These are phyloP conservation scores for Neonectria magnoliae DNA, from an alignment of 2,329 filamentous ascomycete genomes.

Conservation along the genomic window DNA sequence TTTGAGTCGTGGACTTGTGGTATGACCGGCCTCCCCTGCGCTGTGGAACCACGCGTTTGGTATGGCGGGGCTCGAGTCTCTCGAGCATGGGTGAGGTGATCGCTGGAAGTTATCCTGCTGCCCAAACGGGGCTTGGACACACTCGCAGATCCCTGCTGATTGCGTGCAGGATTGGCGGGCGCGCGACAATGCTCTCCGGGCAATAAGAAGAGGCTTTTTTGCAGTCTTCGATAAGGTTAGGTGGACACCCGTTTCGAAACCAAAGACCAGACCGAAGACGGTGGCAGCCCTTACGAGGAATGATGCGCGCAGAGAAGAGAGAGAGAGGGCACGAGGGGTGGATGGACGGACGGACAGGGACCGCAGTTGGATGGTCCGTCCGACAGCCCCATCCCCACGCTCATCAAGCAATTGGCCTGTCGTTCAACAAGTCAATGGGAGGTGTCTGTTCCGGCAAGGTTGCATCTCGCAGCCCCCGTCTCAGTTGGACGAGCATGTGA, in stretches of 20 bases:
- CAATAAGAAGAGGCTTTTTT: not conserved
- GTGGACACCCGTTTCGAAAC: not conserved
- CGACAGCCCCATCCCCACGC: not conserved
- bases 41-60: conserved; percentile 3
- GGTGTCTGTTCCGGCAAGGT: not conserved
- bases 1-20: not conserved
- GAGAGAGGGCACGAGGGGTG: too few relatives aligned
- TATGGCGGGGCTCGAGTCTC: too few relatives aligned
- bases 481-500: not conserved
- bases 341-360: not conserved
- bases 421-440: not conserved
- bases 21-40: not conserved
- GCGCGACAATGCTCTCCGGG: not conserved
- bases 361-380: too few relatives aligned
- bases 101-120: not conserved
- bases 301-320: not conserved
- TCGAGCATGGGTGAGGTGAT: not conserved
- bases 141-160: not conserved
- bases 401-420: not conserved
- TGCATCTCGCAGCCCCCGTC: not conserved
- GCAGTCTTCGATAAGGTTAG: conserved; percentile 3
- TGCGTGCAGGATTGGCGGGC: not conserved
- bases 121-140: not conserved
- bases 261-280: too few relatives aligned
- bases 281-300: not conserved